Evolutionary conservation across 768 basidiomycete genomes (phyloP), one percentile per base, ranked within the genome.

Genomic region (Mycena polygramma): DNA sequence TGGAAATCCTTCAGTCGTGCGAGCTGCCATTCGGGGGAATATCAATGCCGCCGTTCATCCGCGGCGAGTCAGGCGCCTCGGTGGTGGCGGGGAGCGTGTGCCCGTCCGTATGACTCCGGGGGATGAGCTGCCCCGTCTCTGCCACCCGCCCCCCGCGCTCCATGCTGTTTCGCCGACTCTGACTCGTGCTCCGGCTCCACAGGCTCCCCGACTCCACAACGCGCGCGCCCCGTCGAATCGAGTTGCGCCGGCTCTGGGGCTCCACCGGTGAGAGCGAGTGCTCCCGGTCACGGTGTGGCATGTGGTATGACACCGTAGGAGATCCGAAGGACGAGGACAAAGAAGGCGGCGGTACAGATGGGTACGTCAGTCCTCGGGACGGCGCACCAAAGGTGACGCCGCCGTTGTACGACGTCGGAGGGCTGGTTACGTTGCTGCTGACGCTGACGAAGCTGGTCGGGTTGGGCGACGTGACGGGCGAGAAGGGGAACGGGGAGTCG

Each of bases 261-360:
- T 88, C 89, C n/a, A 80, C 81, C 8, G 89, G 88, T 13, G 86
- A 88, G 53, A 80, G 70, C 13, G 86, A 85, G 22, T 77, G 80
- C n/a, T 89, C 89, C n/a, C 86, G 81, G 63, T 89, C 89, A n/a
- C 86, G 81, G 63, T 81, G 81, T 19, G 85, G 81, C 63, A 83
- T 83, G 66, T 83, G 80, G 71, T 83, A 85, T 15, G 87, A 82
- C 20, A 88, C 84, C 30, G 83, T 85, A 10, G 92, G 91, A 7
- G 91, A 92, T 17, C 94, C 94, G 73, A 93, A 91, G 13, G 92
- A 93, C 9, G 91, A 92, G 7, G 92, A 92, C 35, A 94, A 79
- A 2, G 92, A 93, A 4, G 94, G 94, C 14, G 94, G 94, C 2
- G 94, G 94, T 0, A 95, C 94, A 8, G 90, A 91, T 0, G 94